A percentile compares a stretch with the other conserved stretches of the same genome.
These are phyloP conservation scores for Pyracantha coccinea DNA, from an alignment of 331 rosid genomes.

Conservation along the genomic window DNA sequence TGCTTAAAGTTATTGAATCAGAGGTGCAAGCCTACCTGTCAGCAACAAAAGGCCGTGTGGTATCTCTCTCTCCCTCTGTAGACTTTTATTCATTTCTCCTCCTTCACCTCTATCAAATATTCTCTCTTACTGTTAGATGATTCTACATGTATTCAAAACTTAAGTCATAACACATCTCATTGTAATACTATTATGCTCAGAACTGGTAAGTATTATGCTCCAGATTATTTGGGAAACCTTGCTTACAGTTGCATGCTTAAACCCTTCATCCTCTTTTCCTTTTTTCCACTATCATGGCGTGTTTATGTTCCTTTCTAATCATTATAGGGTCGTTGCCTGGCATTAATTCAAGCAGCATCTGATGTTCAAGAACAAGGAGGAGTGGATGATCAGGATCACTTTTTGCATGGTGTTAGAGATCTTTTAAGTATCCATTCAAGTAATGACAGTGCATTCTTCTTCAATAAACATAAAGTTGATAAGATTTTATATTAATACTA, in stretches of 20 bases:
- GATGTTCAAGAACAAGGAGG: slow-evolving; percentile 99
- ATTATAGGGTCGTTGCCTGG: slow-evolving; percentile 49
- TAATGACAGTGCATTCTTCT: slow-evolving; percentile 15
- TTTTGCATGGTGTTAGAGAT: slow-evolving; percentile 56
- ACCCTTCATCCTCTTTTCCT: not conserved
- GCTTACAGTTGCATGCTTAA: not conserved
- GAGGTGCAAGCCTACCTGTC: slow-evolving; percentile 83
- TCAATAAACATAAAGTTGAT: not conserved
- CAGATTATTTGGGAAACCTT: not conserved
- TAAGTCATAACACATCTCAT: not conserved
- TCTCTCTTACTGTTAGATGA: not conserved
- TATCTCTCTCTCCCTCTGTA: slow-evolving; percentile 4
- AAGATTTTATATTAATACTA: not conserved
- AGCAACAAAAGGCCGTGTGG: slow-evolving; percentile 94
- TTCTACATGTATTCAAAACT: not conserved
- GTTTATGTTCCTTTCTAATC: slow-evolving; percentile 12
- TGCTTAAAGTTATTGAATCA: slow-evolving; percentile 88
- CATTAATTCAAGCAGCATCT: slow-evolving; percentile 88
- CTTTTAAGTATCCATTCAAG: slow-evolving; percentile 90
- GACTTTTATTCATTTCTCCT: not conserved
- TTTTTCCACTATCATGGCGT: not conserved
- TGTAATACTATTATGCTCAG: not conserved
- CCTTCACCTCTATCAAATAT: not conserved
- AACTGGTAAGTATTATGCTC: not conserved
- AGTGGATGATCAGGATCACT: slow-evolving; percentile 85